phyloP scores from a whole-genome alignment of 192 early-diverging fungal species.

The Kickxella alabastrina region DNA sequence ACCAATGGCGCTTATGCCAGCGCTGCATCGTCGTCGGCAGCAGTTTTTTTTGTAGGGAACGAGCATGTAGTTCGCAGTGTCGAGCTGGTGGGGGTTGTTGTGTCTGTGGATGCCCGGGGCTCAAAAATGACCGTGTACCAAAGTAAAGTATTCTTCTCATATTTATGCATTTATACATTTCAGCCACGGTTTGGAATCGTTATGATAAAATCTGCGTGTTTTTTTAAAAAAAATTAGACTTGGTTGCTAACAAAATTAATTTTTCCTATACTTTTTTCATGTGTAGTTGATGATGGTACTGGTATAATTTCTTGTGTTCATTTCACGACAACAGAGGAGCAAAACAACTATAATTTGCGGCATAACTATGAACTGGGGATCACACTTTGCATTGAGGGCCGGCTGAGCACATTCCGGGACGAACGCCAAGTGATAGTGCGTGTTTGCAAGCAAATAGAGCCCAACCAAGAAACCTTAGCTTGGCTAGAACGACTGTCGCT shows the following conservation, averaged over 20 bases:
- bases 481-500: constrained; percentile 44
- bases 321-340: constrained; percentile 29
- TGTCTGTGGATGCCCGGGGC: constrained; percentile 18
- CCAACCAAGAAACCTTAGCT: constrained; percentile 31
- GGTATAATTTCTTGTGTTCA: constrained; percentile 38
- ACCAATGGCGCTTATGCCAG: too few relatives aligned
- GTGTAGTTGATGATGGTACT: constrained; percentile 47
- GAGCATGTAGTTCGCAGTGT: constrained; percentile 25
- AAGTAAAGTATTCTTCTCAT: too few relatives aligned
- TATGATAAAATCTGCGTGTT: too few relatives aligned
- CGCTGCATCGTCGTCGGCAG: constrained; percentile 6
- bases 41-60: constrained; percentile 40
- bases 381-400: constrained; percentile 31
- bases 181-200: too few relatives aligned
- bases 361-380: constrained; percentile 15
- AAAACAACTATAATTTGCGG: constrained; percentile 4
- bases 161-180: too few relatives aligned
- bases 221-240: too few relatives aligned
- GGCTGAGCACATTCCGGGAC: constrained; percentile 21
- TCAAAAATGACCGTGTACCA: constrained; percentile 28
- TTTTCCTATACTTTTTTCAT: too few relatives aligned
- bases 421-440: constrained; percentile 33
- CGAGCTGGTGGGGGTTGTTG: constrained; percentile 43
- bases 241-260: neutral
- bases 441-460: constrained; percentile 9